These are phyloP conservation scores for Trametes villosa DNA, from an alignment of 768 basidiomycete genomes.

Conservation along the genomic window DNA sequence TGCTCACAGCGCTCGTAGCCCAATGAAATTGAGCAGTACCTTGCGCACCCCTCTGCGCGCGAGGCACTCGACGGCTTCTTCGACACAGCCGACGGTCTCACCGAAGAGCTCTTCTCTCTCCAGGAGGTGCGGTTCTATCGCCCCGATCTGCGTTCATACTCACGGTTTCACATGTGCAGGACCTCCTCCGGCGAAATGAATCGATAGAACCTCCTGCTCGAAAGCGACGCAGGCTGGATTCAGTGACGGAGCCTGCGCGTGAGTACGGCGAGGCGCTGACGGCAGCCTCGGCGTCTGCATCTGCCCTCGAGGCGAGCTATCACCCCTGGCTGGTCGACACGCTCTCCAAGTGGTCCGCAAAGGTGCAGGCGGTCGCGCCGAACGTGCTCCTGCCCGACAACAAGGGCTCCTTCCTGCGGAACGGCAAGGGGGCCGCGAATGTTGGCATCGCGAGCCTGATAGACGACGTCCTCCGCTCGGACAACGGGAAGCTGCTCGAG, in stretches of 20 bases:
- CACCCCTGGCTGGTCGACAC: constrained; percentile 79
- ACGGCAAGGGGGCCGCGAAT: constrained; percentile 13
- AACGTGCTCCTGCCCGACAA: constrained; percentile 72
- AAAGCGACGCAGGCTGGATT: constrained; percentile 57
- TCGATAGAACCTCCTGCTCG: constrained; percentile 52
- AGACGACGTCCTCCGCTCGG: constrained; percentile 65
- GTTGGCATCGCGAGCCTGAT: constrained; percentile 71
- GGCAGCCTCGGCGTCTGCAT: constrained; percentile 37
- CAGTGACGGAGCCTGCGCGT: constrained; percentile 40
- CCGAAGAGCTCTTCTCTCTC: constrained; percentile 68
- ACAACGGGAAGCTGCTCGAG: constrained; percentile 59
- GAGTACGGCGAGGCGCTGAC: constrained; percentile 16
- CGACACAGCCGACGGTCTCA: constrained; percentile 60
- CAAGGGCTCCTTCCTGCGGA: constrained; percentile 65
- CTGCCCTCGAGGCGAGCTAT: constrained; percentile 44
- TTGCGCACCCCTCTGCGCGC: constrained; percentile 42
- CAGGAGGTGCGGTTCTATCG: constrained; percentile 75
- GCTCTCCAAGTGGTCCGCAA: constrained; percentile 92
- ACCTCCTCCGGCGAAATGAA: constrained; percentile 46
- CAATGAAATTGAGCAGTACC: constrained; percentile 36
- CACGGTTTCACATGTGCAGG: constrained; percentile 14
- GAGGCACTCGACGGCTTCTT: constrained; percentile 57
- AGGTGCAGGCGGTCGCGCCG: constrained; percentile 91
- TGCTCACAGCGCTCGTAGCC: constrained; percentile 41
- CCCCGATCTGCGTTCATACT: no score